A percentile compares a stretch with the other conserved stretches of the same genome.
Conservation (phyloP, 2,329 filamentous ascomycete genomes). For the Alternaria viburni region DNA sequence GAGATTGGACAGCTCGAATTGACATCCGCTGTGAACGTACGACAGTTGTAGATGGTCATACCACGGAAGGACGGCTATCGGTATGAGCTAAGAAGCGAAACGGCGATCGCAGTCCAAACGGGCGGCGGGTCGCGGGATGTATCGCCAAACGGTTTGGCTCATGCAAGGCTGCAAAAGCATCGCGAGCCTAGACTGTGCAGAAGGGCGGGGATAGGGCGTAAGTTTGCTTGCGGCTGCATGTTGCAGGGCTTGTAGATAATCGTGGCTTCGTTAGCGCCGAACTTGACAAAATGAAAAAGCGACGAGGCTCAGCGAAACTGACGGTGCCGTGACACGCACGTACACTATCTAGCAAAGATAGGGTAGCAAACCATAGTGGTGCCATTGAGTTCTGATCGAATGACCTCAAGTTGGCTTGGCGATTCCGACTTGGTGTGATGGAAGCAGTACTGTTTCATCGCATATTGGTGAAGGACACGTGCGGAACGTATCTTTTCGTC, state of each 20-base stretch:
- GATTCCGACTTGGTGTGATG: neutral
- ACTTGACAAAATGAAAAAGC: conserved; percentile 13
- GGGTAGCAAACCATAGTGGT: neutral
- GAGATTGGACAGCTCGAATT: neutral
- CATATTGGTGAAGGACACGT: neutral
- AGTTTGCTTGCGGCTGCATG: conserved; percentile 1
- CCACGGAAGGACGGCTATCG: conserved; percentile 2
- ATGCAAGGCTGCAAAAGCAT: neutral
- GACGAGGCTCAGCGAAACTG: conserved; percentile 9
- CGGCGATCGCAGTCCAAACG: neutral
- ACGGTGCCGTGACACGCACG: neutral
- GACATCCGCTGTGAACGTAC: neutral
- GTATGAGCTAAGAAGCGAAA: neutral
- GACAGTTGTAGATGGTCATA: neutral
- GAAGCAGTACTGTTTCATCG: neutral
- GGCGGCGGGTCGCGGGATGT: neutral
- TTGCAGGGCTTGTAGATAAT: neutral
- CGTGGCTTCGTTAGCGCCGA: conserved; percentile 13
- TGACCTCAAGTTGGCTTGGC: neutral
- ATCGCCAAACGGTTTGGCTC: neutral
- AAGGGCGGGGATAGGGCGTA: neutral
- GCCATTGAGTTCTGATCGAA: neutral
- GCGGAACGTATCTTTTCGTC: neutral
- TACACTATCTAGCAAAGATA: neutral
- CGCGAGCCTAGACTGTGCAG: neutral